Evolutionary conservation across 257 asterid genomes (phyloP).

Genomic region (Gardenia jasminoides): DNA sequence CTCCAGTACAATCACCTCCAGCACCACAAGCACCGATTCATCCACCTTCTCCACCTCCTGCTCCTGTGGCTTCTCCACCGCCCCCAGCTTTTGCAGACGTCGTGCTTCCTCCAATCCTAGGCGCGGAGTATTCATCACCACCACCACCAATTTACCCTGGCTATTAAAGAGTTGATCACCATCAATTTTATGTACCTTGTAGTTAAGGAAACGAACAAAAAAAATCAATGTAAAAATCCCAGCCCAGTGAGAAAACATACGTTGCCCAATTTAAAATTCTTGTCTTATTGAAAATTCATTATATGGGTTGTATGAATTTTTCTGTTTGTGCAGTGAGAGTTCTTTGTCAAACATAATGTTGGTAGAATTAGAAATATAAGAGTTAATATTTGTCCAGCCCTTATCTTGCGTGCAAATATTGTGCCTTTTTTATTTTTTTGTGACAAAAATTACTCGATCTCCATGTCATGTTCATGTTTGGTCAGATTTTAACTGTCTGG

Average conservation of each 20-base stretch:
- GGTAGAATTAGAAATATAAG: background rate
- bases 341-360: background rate
- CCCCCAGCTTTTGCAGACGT: conserved; percentile 31
- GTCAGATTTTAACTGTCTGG: too few relatives aligned
- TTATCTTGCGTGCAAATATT: background rate
- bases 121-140: conserved; percentile 50
- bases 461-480: background rate
- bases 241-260: background rate
- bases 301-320: background rate
- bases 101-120: conserved; percentile 46
- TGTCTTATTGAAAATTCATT: background rate
- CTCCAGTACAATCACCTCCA: background rate
- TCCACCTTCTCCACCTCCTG: conserved; percentile 25
- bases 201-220: background rate
- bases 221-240: background rate
- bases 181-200: conserved; percentile 3
- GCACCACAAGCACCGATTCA: conserved; percentile 11
- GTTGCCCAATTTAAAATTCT: background rate
- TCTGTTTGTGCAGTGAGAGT: background rate
- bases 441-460: background rate
- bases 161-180: conserved; percentile 38
- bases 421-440: background rate
- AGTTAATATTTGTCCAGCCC: background rate
- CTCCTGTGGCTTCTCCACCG: conserved; percentile 36
- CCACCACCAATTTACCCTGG: conserved; percentile 79